Base-by-base conservation (phyloP, 2,329 filamentous ascomycete genomes). In the Ceratocystis smalleyi region DNA sequence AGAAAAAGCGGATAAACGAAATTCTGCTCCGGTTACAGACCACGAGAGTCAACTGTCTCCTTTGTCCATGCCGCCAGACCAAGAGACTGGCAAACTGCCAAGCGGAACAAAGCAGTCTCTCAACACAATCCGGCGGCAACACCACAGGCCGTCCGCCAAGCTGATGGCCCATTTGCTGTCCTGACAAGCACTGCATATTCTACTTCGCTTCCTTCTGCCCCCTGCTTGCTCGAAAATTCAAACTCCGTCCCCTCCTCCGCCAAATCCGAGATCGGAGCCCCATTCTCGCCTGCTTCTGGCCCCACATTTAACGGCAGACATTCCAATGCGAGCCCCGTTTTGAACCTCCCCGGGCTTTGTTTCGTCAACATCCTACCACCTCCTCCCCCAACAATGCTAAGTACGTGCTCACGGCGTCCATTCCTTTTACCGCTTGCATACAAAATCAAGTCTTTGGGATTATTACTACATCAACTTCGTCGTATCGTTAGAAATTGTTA, bases 1-100 rank as follows among this genome's bases (percentile, higher is more conserved):
- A 61, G 30, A 47, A 30, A 61, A 61, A 61, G 40, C 59, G 51
- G 51, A 55, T 55, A 55, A 27, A n/a, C 32, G 51, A 55, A 55
- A 27, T 27, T 55, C 51, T 40, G 35, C 35, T 40, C 35, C 35
- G 35, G 35, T 40, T 35, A 55, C 22, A 30, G 27, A 30, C 15
- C 10, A 12, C 12, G 35, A 40, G 35, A 40, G 10, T 40, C 35
- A 40, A 4, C 15, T 15, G 35, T 40, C 35, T 15, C 5, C 35
- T 12, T 40, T 40, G 5, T 15, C 3, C 12, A 15, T 40, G 35
- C 3, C 1, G 19, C 24, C 51, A 55, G 15, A 24, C 19, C 7
- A 49, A 8, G 10, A 40, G 12, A 49, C 10, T 5, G 10, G 3
- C 5, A 49, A 12, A 24, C 17, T 22, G n/a, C 17, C n/a, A 19